Evolutionary conservation across 352 stramenopile species (phyloP).

Genomic region (Globisporangium barbulae): DNA sequence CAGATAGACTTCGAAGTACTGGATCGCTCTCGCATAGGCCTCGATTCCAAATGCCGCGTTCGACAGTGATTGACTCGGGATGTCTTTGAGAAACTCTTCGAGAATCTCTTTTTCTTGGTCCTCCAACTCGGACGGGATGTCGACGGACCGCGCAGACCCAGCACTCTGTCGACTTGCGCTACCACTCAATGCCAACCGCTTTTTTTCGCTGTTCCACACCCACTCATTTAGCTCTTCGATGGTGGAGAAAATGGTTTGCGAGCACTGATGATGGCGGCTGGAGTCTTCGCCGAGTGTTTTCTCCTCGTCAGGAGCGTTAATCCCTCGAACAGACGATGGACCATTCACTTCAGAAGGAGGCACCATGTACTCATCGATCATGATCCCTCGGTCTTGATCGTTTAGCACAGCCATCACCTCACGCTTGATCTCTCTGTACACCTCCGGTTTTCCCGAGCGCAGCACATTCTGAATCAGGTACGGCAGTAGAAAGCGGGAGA

Average conservation of each 20-base stretch:
- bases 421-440: constrained; percentile 72
- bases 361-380: constrained; percentile 48
- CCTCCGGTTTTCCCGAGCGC: constrained; percentile 50
- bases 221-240: constrained; percentile 88
- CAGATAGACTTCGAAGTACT: constrained; percentile 74
- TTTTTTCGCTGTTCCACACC: constrained; percentile 85
- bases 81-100: constrained; percentile 74
- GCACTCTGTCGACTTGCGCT: constrained; percentile 36
- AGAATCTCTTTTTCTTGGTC: constrained; percentile 78
- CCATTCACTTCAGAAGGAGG: constrained; percentile 24
- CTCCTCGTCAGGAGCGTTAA: constrained; percentile 7
- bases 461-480: constrained; percentile 88
- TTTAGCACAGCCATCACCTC: constrained; percentile 82
- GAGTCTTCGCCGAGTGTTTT: constrained; percentile 52
- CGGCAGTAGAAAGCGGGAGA: constrained; percentile 75
- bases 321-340: background rate
- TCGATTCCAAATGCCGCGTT: constrained; percentile 68
- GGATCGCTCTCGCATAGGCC: constrained; percentile 64
- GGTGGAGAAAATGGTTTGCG: constrained; percentile 81
- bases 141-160: constrained; percentile 32
- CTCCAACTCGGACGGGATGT: constrained; percentile 50
- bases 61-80: constrained; percentile 60
- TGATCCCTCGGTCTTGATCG: constrained; percentile 58
- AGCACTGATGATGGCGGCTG: constrained; percentile 81
- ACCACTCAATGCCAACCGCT: constrained; percentile 54